A percentile compares a stretch with the other conserved stretches of the same genome.
These are phyloP conservation scores for Fusarium falciforme DNA, from an alignment of 2,329 filamentous ascomycete genomes.

Conservation along the genomic window DNA sequence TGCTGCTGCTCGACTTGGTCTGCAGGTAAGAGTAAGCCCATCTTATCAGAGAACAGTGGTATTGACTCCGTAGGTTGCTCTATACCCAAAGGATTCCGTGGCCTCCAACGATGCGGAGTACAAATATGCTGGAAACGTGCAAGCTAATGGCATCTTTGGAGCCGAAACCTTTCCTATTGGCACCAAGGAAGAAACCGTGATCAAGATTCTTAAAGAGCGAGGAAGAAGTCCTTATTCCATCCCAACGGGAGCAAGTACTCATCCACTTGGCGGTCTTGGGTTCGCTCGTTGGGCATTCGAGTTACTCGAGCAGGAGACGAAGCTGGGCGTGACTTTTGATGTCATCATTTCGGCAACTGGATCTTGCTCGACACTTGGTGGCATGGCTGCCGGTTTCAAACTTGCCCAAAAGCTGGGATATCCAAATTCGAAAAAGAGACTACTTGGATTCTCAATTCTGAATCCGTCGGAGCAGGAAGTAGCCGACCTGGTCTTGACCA, in stretches of 20 bases:
- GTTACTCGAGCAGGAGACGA: constrained; percentile 20
- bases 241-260: constrained; percentile 21
- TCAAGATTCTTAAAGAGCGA: not conserved
- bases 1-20: constrained; percentile 24
- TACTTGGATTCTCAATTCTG: constrained; percentile 21
- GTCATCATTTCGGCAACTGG: constrained; percentile 16
- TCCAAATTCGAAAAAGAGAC: not conserved
- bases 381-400: constrained; percentile 24
- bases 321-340: constrained; percentile 12
- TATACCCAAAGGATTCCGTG: constrained; percentile 20
- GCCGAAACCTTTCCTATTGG: constrained; percentile 22
- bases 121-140: constrained; percentile 21
- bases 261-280: constrained; percentile 19
- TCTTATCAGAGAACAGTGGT: rapidly evolving
- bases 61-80: constrained; percentile 10
- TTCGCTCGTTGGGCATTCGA: constrained; percentile 31
- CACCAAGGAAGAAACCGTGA: constrained; percentile 8
- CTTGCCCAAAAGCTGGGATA: constrained; percentile 14
- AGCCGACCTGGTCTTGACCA: constrained; percentile 9
- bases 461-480: not conserved
- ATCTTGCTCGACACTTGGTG: constrained; percentile 24
- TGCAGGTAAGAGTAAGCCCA: not conserved
- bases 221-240: constrained; percentile 22
- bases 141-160: constrained; percentile 20
- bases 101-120: constrained; percentile 11